Base-by-base conservation (phyloP, 176 grass and related monocot species). In the Aegilops bicornis region DNA sequence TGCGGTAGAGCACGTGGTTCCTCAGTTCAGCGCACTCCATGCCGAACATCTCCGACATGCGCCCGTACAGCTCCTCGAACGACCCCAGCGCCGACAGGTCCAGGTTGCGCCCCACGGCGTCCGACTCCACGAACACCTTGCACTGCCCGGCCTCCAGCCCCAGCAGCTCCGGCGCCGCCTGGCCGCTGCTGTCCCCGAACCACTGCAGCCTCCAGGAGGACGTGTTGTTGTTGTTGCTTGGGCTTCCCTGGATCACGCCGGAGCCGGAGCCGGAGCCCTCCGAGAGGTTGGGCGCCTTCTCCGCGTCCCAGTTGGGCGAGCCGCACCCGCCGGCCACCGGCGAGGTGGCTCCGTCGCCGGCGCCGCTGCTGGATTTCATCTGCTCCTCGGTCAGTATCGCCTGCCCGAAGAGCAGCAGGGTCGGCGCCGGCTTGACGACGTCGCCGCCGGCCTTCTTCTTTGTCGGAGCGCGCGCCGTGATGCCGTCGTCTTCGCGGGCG, bases 101-200 rank as follows among this genome's bases (percentile, higher is more conserved):
- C 0, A 98, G 91, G 73, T 86, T 98, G 64, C 96, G 88, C 56
- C 96, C 96, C 17, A 98, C 80, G 86, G 92, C 79, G 70, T 95
- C 96, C 8, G 88, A 92, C 82, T 98, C 93, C 52, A 90, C 86
- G 58, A 93, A 98, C 78, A 94, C 93, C 84, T 95, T 98, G 82
- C 96, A 96, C 77, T 94, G 92, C 8, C 94, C 92, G 16, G 87
- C 47, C 60, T 84, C 81, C 59, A 89, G 47, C 77, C 39, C 79
- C 6, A 81, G 25, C 6, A 81, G n/a, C 39, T 86, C 85, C 0
- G 65, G 79, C 2, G 71, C 50, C 5, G 59, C 9, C 69, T 40
- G 69, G 82, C 77, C 30, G 84, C 25, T n/a, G 29, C 22, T 69
- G 11, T 88, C 81, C 8, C 68, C 69, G 22, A 79, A 37, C 67